A percentile compares a stretch with the other conserved stretches of the same genome.
phyloP scores from a whole-genome alignment of 169 alveolate species.

The Nephromyces sp. region DNA sequence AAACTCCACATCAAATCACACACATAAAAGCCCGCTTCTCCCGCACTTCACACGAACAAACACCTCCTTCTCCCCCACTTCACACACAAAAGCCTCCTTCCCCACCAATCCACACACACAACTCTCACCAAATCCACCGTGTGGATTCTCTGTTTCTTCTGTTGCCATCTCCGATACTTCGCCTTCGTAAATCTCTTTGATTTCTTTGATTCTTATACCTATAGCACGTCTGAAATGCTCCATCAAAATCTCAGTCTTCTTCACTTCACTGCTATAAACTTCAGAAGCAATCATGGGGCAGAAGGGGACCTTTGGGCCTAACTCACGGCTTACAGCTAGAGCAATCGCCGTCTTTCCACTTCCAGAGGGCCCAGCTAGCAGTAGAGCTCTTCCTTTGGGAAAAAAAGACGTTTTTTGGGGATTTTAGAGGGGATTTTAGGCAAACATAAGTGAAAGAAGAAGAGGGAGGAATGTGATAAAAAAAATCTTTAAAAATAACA shows the following conservation, averaged over 20 bases:
- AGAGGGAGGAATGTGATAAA: neutral
- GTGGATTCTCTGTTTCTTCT: constrained; percentile 63
- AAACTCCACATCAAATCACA: neutral
- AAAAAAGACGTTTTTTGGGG: no score
- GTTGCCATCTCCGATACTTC: constrained; percentile 92
- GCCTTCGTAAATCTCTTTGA: constrained; percentile 98
- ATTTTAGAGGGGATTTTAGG: no score
- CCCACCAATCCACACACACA: neutral
- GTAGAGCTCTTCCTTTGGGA: constrained; percentile 81
- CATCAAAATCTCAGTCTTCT: constrained; percentile 93
- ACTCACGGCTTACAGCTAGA: constrained; percentile 92
- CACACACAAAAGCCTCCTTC: neutral
- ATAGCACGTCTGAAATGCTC: constrained; percentile 97
- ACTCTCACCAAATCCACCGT: constrained; percentile 50
- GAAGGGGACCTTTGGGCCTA: constrained; percentile 97
- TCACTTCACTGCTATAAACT: constrained; percentile 94
- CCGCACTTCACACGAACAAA: neutral
- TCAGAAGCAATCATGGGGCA: constrained; percentile 98
- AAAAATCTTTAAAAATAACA: neutral
- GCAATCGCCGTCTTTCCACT: constrained; percentile 99
- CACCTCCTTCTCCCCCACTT: neutral
- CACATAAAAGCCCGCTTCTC: neutral
- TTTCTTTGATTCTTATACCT: constrained; percentile 93
- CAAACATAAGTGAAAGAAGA: neutral
- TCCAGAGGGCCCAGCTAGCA: constrained; percentile 70